Percentiles rank a stretch among this genome's conserved stretches.
phyloP scores from a whole-genome alignment of 1,284 basidiomycete species.

The Ceratobasidium sp. region DNA sequence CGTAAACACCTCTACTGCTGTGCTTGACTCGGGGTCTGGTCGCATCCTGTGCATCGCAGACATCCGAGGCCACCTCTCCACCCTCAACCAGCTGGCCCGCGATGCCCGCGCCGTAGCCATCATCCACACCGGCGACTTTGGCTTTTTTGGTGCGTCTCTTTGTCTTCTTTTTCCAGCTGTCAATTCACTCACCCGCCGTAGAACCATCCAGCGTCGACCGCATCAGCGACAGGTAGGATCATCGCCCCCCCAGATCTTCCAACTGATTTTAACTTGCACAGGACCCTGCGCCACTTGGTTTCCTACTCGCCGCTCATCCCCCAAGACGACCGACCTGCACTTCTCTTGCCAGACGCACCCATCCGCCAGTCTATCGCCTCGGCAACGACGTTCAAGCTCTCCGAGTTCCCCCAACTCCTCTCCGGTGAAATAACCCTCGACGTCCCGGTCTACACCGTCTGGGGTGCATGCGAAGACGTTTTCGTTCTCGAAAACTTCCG shows the following conservation, averaged over 20 bases:
- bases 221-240: constrained; percentile 81
- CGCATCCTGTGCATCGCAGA: constrained; percentile 96
- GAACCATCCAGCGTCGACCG: constrained; percentile 82
- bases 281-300: constrained; percentile 91
- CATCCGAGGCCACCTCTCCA: constrained; percentile 86
- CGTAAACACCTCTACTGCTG: constrained; percentile 77
- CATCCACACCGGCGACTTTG: constrained; percentile 99
- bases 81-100: constrained; percentile 88
- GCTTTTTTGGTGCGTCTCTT: constrained; percentile 80
- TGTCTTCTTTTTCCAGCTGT: constrained; percentile 39
- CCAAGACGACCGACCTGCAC: constrained; percentile 76
- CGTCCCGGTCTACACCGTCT: constrained; percentile 95
- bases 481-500: constrained; percentile 91
- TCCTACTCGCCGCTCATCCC: constrained; percentile 98
- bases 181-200: constrained; percentile 46
- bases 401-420: constrained; percentile 92
- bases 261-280: constrained; percentile 40
- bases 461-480: constrained; percentile 98
- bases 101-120: constrained; percentile 91
- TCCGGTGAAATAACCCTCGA: constrained; percentile 86
- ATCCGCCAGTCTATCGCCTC: constrained; percentile 65
- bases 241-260: background rate
- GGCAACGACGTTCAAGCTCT: constrained; percentile 69
- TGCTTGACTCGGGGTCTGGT: constrained; percentile 77
- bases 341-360: constrained; percentile 70